Evolutionary conservation across 169 alveolate genomes (phyloP).

Genomic region (Amoebophrya sp.): DNA sequence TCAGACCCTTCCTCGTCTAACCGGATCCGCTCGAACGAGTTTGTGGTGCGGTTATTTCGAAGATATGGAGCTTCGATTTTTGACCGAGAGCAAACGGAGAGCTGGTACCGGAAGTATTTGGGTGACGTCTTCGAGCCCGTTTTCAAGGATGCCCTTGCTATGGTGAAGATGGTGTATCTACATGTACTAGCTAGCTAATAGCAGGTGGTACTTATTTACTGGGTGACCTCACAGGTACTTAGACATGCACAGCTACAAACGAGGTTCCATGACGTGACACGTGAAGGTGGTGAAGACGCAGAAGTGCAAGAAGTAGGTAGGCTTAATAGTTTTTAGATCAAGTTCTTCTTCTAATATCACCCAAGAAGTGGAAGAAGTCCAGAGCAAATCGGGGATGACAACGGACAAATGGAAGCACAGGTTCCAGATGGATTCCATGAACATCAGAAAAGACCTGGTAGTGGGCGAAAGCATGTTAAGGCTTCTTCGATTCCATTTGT

Average conservation of each 20-base stretch:
- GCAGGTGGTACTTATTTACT: too few relatives aligned
- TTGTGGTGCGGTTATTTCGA: not conserved
- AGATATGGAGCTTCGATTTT: not conserved
- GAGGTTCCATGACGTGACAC: too few relatives aligned
- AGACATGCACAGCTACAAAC: too few relatives aligned
- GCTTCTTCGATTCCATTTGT: too few relatives aligned
- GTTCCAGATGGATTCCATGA: not conserved
- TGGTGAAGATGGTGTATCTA: too few relatives aligned
- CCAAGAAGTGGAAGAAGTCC: not conserved
- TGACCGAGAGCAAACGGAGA: constrained; percentile 2
- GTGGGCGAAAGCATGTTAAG: not conserved
- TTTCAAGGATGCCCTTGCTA: not conserved
- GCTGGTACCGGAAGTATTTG: not conserved
- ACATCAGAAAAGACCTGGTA: not conserved
- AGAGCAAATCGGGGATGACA: not conserved
- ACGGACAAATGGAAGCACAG: not conserved
- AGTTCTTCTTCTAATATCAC: too few relatives aligned
- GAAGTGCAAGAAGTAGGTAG: too few relatives aligned
- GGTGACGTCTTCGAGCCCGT: not conserved
- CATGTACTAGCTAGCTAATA: too few relatives aligned
- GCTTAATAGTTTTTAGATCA: too few relatives aligned
- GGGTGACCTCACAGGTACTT: too few relatives aligned
- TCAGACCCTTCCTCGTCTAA: too few relatives aligned
- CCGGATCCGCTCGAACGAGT: not conserved
- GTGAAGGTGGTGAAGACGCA: too few relatives aligned